These are phyloP conservation scores for Herpetomonas tarakana DNA, from an alignment of 208 protist genomes.

Conservation along the genomic window DNA sequence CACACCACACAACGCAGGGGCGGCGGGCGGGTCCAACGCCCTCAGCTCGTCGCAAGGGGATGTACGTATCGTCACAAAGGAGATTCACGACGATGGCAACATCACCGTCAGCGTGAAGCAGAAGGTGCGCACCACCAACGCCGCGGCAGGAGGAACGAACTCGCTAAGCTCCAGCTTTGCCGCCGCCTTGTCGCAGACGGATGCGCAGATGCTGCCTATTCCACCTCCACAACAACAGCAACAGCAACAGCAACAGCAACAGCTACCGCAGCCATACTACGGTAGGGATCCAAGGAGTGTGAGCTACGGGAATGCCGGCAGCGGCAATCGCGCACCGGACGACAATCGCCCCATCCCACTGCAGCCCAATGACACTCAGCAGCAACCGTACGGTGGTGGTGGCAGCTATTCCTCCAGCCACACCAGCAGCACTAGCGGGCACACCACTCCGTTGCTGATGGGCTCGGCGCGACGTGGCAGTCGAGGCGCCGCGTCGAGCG, in stretches of 20 bases:
- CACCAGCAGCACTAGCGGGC: neutral
- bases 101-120: conserved; percentile 2
- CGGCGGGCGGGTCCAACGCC: neutral
- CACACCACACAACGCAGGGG: no score
- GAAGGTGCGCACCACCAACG: neutral
- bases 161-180: neutral
- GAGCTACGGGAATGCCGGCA: no score
- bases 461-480: neutral
- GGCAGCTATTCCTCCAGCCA: no score
- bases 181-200: neutral
- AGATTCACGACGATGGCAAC: neutral
- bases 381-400: no score
- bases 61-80: neutral
- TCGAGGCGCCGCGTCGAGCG: neutral
- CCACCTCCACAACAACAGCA: neutral
- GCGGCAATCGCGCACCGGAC: neutral
- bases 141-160: no score
- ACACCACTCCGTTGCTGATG: no score
- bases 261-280: conserved; percentile 5
- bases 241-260: conserved; percentile 6
- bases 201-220: neutral
- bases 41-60: neutral
- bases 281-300: no score
- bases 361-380: no score
- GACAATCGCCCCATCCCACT: conserved; percentile 1